Base-by-base conservation (phyloP, 2,329 filamentous ascomycete species). In the Grosmannia penicillata region DNA sequence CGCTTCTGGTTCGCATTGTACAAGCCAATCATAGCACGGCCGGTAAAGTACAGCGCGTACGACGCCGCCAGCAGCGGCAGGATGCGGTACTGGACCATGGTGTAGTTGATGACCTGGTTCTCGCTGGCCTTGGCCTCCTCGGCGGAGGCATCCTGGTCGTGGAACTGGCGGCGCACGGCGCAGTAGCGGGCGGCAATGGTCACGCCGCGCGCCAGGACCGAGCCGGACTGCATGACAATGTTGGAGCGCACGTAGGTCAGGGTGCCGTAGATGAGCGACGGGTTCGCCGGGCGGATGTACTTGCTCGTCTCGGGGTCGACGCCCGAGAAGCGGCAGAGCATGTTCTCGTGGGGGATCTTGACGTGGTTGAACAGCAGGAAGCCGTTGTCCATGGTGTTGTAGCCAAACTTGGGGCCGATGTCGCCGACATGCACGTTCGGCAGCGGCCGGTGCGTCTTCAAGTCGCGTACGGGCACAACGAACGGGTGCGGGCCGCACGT, bases 311-410 rank as follows among this genome's bases (percentile, higher is more conserved):
- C 65, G 3, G 74, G 71, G 50, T 85, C 78, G 36, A 86, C 68
- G 4, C 70, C 62, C 0, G 78, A 79, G 61, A 78, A 85, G n/a
- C 70, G 66, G 37, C 75, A 73, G 36, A 86, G 60, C 78, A 86
- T 82, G 59, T 74, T 78, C 46, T 75, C 59, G 52, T 86, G 80
- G 1, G 81, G 81, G 14, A 86, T 63, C 56, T 84, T 82, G 57
- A 82, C 66, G 15, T 83, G 64, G 60, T 85, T 85, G 58, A 87
- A 76, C 18, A 86, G 67, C 10, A 85, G 60, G 63, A 82, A 86
- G 1, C 82, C 82, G 48, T 86, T 87, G 55, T 86, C 82, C 80
- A 84, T 83, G 38, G 78, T 82, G 57, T 82, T 82, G 61, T 82
- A 83, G 9, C 78, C 79, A 46, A 82, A 80, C 56, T 86, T 86